Conservation (phyloP, 495 filamentous ascomycete genomes). For the Corynascus novoguineensis region DNA sequence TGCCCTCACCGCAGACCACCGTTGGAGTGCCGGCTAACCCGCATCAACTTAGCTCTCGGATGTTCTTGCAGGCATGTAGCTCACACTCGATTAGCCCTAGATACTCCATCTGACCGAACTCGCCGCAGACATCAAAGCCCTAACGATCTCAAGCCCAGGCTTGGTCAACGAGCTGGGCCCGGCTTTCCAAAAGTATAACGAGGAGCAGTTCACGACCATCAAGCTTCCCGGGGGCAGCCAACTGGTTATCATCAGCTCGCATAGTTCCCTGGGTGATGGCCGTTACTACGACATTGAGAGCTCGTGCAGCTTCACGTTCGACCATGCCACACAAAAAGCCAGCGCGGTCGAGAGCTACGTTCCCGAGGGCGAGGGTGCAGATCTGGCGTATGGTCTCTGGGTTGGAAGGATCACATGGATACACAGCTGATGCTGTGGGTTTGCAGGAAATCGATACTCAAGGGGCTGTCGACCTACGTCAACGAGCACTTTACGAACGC, state of each 20-base stretch:
- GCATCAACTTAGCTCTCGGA: constrained; percentile 62
- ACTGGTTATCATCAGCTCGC: constrained; percentile 77
- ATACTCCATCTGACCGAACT: constrained; percentile 8
- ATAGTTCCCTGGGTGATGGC: constrained; percentile 70
- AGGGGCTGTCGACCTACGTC: constrained; percentile 68
- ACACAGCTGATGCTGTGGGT: constrained; percentile 3
- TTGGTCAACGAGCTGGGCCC: constrained; percentile 66
- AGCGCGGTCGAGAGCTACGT: constrained; percentile 73
- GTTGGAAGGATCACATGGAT: not conserved
- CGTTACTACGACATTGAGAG: constrained; percentile 87
- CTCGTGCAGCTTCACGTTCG: constrained; percentile 77
- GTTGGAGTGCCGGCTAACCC: constrained; percentile 13
- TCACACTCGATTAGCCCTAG: not conserved
- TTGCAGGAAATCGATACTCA: constrained; percentile 70
- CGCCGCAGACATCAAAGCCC: constrained; percentile 72
- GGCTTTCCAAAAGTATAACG: constrained; percentile 92
- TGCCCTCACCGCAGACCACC: not conserved
- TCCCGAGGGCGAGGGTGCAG: constrained; percentile 71
- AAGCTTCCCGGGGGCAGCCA: constrained; percentile 85
- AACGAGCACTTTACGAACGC: constrained; percentile 84
- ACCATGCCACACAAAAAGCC: constrained; percentile 81
- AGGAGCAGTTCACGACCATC: constrained; percentile 80
- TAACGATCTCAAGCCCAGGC: constrained; percentile 65
- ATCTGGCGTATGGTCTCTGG: constrained; percentile 60
- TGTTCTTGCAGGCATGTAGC: constrained; percentile 69